These are phyloP conservation scores for Cladorrhinum sp. DNA, from an alignment of 2,329 filamentous ascomycete species.

Conservation along the genomic window DNA sequence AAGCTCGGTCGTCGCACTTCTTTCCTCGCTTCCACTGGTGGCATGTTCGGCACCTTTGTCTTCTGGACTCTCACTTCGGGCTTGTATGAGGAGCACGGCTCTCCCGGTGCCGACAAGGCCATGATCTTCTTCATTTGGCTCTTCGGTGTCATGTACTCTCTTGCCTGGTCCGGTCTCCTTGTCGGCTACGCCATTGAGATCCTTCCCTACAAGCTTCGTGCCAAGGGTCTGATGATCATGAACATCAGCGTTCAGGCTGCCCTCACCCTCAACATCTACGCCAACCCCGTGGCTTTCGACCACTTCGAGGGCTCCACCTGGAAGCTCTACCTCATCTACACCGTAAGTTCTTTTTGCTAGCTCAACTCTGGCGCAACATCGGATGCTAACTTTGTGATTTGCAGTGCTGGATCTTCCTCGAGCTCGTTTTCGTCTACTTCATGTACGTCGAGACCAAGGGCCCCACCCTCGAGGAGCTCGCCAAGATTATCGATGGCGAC, in stretches of 20 bases:
- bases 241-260: constrained; percentile 55
- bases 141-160: constrained; percentile 46
- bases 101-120: constrained; percentile 37
- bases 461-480: constrained; percentile 64
- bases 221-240: constrained; percentile 56
- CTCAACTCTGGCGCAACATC: neutral
- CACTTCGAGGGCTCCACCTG: constrained; percentile 44
- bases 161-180: constrained; percentile 56
- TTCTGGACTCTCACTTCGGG: constrained; percentile 49
- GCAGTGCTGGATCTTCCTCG: constrained; percentile 52
- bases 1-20: constrained; percentile 53
- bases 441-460: constrained; percentile 60
- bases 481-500: constrained; percentile 64
- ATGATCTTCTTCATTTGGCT: constrained; percentile 44
- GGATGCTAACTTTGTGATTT: constrained; percentile 1
- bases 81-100: constrained; percentile 41
- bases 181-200: constrained; percentile 53
- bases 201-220: constrained; percentile 47
- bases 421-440: constrained; percentile 54
- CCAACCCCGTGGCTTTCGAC: constrained; percentile 54
- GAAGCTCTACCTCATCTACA: constrained; percentile 57
- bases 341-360: constrained; percentile 35
- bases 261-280: constrained; percentile 52
- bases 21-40: constrained; percentile 46
- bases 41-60: constrained; percentile 48